Evolutionary conservation across 2,329 filamentous ascomycete genomes (phyloP).

Genomic region (Chrysoporthe deuterocubensis): DNA sequence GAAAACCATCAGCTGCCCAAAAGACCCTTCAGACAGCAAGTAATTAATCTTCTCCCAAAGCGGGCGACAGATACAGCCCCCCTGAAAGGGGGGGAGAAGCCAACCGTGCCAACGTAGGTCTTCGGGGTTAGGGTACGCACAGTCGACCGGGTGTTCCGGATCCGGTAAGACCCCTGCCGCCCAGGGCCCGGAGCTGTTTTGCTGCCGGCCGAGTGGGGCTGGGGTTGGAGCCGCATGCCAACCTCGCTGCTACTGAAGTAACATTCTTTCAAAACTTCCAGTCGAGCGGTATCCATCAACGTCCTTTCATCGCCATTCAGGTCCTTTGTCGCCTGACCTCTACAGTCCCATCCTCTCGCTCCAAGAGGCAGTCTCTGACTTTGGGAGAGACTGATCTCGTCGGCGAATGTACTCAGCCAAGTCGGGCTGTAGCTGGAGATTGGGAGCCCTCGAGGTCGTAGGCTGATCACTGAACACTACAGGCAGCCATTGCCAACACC

Average conservation of each 20-base stretch:
- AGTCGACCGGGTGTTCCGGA: neutral
- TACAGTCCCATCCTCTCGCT: neutral
- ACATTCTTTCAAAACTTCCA: constrained; percentile 22
- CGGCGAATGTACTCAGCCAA: neutral
- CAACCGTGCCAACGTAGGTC: no score
- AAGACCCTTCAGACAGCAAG: neutral
- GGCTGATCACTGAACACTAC: constrained; percentile 20
- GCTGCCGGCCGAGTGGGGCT: neutral
- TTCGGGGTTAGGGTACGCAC: neutral
- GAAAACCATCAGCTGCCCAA: neutral
- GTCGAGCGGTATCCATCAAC: constrained; percentile 4
- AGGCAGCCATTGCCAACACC: constrained; percentile 16
- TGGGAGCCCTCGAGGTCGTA: constrained; percentile 10
- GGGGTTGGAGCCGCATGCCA: neutral
- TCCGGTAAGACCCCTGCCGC: constrained; percentile 10
- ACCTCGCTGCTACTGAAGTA: constrained; percentile 11
- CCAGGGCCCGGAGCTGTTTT: neutral
- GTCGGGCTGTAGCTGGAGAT: neutral
- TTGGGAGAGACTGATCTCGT: neutral
- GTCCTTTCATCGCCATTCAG: constrained; percentile 14
- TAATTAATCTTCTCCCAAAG: neutral
- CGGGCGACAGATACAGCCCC: no score
- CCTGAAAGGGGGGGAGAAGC: no score
- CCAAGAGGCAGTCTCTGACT: neutral
- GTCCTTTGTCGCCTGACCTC: constrained; percentile 14